Percentiles rank a stretch among this genome's conserved stretches.
These are phyloP conservation scores for Dioscorea alata DNA, from an alignment of 106 monocot genomes.

Conservation along the genomic window DNA sequence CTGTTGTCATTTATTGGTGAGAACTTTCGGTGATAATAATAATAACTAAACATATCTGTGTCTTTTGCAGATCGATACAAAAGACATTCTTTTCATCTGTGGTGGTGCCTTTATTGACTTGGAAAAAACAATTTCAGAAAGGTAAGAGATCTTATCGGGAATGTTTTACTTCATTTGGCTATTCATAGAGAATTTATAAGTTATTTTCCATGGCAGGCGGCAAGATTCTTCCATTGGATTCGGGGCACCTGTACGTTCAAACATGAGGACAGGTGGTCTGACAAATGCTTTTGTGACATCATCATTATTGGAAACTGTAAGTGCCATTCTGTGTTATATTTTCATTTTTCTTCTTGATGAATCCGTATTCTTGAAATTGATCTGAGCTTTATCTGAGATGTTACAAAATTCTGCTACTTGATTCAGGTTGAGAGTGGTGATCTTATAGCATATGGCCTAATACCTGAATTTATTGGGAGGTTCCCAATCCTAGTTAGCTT, in stretches of 20 bases:
- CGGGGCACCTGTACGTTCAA: conserved; percentile 59
- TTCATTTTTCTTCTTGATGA: no score
- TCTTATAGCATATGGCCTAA: conserved; percentile 77
- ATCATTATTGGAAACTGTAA: conserved; percentile 60
- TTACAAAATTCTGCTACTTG: not conserved
- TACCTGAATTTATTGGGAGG: conserved; percentile 88
- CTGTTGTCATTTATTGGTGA: no score
- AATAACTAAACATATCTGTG: not conserved
- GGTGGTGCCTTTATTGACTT: conserved; percentile 80
- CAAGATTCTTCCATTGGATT: conserved; percentile 83
- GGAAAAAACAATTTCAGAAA: conserved; percentile 80
- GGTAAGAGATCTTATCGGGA: conserved; percentile 22
- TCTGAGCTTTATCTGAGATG: not conserved
- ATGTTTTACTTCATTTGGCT: no score
- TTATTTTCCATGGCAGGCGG: conserved; percentile 31
- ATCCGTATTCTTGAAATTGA: no score
- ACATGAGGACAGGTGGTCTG: conserved; percentile 35
- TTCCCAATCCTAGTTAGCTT: conserved; percentile 66
- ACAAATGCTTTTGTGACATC: conserved; percentile 54
- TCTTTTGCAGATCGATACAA: conserved; percentile 63
- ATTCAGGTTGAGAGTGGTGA: conserved; percentile 73
- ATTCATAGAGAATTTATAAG: not conserved
- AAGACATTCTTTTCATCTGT: conserved; percentile 83
- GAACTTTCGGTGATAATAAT: no score
- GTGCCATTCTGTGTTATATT: not conserved